Evolutionary conservation across 306 rosid genomes (phyloP).

Genomic region (Quercus robur): DNA sequence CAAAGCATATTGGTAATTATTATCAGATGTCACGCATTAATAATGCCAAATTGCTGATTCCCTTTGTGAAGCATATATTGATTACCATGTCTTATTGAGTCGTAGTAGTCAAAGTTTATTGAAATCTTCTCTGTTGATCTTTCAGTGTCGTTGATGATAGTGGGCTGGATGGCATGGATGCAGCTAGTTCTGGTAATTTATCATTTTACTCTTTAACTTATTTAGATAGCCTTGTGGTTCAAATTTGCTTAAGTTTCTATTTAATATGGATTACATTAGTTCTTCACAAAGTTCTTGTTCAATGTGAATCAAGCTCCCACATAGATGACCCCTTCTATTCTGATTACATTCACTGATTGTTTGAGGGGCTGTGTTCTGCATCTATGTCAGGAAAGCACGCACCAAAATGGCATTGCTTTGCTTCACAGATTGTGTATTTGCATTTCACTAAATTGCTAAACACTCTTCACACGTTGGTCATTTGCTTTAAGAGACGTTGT

Average conservation of each 20-base stretch:
- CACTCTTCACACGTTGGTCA: background rate
- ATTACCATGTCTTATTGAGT: background rate
- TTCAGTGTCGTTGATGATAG: conserved; percentile 69
- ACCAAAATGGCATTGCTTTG: conserved; percentile 6
- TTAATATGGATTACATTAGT: background rate
- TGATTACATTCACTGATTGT: background rate
- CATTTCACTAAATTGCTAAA: background rate
- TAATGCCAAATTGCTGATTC: background rate
- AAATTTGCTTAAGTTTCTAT: background rate
- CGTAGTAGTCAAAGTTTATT: conserved; percentile 5
- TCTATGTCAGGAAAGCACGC: background rate
- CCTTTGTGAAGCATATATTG: background rate
- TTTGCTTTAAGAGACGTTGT: background rate
- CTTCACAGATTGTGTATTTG: background rate
- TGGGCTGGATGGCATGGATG: conserved; percentile 35
- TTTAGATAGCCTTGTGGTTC: background rate
- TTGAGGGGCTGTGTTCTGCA: background rate
- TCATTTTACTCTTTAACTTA: conserved; percentile 7
- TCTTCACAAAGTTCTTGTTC: background rate
- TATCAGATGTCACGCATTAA: no score
- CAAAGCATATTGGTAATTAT: background rate
- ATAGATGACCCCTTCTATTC: background rate
- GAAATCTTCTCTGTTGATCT: conserved; percentile 25
- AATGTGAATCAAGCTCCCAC: background rate
- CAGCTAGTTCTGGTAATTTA: conserved; percentile 54